Percentiles rank a stretch among this genome's conserved stretches.
These are phyloP conservation scores for Penstemon newberryi DNA, from an alignment of 257 asterid genomes.

Conservation along the genomic window DNA sequence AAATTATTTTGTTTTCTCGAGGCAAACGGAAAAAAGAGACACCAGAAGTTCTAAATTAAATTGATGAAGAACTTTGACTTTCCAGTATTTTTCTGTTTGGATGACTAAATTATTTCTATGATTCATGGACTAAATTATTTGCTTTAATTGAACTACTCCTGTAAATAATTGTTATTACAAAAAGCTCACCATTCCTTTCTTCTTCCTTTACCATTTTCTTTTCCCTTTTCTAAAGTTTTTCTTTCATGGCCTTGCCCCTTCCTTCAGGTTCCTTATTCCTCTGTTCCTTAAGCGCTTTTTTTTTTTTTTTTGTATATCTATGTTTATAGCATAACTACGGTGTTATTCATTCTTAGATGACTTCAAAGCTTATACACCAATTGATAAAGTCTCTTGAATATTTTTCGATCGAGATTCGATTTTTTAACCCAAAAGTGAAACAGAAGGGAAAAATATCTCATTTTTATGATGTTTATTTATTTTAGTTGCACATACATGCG, in stretches of 20 bases:
- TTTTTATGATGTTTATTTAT: neutral
- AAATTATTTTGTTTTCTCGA: neutral
- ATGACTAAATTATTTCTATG: neutral
- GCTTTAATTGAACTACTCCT: constrained; percentile 31
- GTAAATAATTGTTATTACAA: constrained; percentile 26
- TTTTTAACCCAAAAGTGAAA: constrained; percentile 4
- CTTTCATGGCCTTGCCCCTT: neutral
- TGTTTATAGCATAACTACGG: constrained; percentile 12
- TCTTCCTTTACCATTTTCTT: constrained; percentile 16
- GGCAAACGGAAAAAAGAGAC: neutral
- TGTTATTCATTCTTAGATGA: constrained; percentile 1
- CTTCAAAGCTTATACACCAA: neutral
- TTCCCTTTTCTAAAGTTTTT: neutral
- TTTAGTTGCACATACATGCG: neutral
- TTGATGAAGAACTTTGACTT: constrained; percentile 8
- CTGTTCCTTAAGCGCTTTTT: constrained; percentile 22
- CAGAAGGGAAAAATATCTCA: neutral
- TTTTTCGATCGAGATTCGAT: constrained; percentile 29
- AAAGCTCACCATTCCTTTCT: neutral
- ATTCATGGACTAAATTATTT: constrained; percentile 19
- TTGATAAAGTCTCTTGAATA: constrained; percentile 19
- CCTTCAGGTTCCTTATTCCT: neutral
- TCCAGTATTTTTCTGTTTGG: constrained; percentile 25
- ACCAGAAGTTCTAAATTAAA: neutral
- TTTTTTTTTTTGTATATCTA: neutral